Evolutionary conservation across 2,329 filamentous ascomycete genomes (phyloP), one percentile per base, ranked within the genome.

Genomic region (Venturia effusa): DNA sequence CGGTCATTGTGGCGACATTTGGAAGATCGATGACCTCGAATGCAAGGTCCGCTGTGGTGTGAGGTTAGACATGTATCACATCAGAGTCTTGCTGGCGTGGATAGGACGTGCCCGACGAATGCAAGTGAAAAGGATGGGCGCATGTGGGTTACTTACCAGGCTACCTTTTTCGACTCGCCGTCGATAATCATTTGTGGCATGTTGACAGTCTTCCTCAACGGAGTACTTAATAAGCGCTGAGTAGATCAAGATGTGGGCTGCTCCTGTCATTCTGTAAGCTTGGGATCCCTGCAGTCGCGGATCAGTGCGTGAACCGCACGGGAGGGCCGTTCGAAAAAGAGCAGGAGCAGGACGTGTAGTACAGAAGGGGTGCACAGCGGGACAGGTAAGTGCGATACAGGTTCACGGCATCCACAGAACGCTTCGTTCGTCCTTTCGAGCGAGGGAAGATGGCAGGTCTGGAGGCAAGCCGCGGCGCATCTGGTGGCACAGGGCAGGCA

Each of bases 91-190:
- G n/a, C n/a, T n/a, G 39, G 22, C 24, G 41, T 24, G 30, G 4
- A 13, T 19, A 24, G n/a, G 22, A 39, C 22, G 27, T 15, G 34
- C 10, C 24, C 22, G 24, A 6, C 30, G 39, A 41, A 24, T 48
- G 13, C 61, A 61, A 61, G 61, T 57, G 43, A 61, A 61, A 45
- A 27, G n/a, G 37, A 17, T 19, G 1, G 37, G 37, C 17, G n/a
- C 7, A 22, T 4, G 24, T 15, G n/a, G n/a, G 19, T 51, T 19
- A 71, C 86, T 70, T 82, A 89, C 87, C 87, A 89, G 72, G 87
- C 87, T 81, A 89, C 87, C 79, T 89, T 89, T 74, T 85, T 88
- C 76, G 88, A 88, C 74, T 85, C 80, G 67, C 86, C 87, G 70
- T 88, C 84, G 68, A 89, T 85, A 60, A 72, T 70, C 64, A 74